phyloP scores from a whole-genome alignment of 495 filamentous ascomycete species.

The Corynascus novoguineensis region DNA sequence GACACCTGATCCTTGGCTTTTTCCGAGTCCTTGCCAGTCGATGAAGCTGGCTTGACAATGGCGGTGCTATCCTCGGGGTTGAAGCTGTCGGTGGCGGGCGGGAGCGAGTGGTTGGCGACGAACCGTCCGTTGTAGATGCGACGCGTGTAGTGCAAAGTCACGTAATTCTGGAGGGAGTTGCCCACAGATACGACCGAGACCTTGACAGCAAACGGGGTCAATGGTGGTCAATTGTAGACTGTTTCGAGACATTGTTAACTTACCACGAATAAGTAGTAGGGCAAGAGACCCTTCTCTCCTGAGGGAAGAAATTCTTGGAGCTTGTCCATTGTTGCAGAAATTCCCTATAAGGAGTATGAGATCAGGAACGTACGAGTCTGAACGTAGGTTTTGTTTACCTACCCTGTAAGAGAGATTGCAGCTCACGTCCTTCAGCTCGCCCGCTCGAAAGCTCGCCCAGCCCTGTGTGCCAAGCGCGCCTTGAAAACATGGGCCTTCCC shows the following conservation, averaged over 20 bases:
- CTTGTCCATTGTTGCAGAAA: constrained; percentile 30
- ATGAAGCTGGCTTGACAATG: constrained; percentile 41
- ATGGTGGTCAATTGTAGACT: not conserved
- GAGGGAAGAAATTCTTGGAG: constrained; percentile 36
- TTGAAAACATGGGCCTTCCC: not conserved
- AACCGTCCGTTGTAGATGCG: constrained; percentile 65
- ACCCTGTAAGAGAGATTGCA: too few species aligned
- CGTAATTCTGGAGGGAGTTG: constrained; percentile 78
- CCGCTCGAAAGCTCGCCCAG: not conserved
- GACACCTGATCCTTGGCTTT: constrained; percentile 54
- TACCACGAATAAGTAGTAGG: constrained; percentile 47
- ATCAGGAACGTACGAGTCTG: too few species aligned
- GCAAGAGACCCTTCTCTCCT: constrained; percentile 41
- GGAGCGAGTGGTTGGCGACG: constrained; percentile 38
- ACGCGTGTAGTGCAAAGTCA: constrained; percentile 63
- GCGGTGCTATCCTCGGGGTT: constrained; percentile 42
- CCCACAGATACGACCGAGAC: constrained; percentile 68
- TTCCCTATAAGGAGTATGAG: too few species aligned
- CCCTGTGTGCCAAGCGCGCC: constrained; percentile 1
- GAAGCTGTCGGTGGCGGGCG: constrained; percentile 27
- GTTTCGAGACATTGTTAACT: constrained; percentile 10
- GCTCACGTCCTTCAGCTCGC: too few species aligned
- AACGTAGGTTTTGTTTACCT: too few species aligned
- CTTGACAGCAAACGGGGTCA: constrained; percentile 33
- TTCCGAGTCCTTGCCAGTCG: constrained; percentile 45